Conservation (phyloP, 306 rosid genomes). For the Cercis canadensis region DNA sequence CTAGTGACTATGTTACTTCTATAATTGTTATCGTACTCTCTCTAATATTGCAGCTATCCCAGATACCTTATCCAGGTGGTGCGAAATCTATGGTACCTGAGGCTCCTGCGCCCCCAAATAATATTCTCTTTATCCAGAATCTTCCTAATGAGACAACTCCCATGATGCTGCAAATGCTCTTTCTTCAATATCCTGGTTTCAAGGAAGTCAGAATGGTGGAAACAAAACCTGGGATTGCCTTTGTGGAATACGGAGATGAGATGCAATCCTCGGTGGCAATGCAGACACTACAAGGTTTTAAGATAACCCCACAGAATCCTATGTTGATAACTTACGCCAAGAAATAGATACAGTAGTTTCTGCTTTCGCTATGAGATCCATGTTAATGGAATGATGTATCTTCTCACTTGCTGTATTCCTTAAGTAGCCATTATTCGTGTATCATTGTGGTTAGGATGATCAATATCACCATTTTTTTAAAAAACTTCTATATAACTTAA, state of each 20-base stretch:
- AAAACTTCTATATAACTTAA: constrained; percentile 14
- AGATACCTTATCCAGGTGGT: constrained; percentile 90
- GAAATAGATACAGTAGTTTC: constrained; percentile 53
- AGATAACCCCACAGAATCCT: constrained; percentile 87
- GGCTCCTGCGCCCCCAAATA: constrained; percentile 99
- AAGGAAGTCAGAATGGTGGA: constrained; percentile 99
- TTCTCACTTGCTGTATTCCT: constrained; percentile 31
- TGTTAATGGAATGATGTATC: constrained; percentile 35
- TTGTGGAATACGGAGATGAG: constrained; percentile 91
- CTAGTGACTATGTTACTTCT: constrained; percentile 3
- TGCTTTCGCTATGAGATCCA: constrained; percentile 29
- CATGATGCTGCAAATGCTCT: constrained; percentile 98
- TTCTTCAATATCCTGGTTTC: constrained; percentile 87
- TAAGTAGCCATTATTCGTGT: constrained; percentile 25
- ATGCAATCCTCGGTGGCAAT: constrained; percentile 88
- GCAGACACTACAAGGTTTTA: constrained; percentile 94
- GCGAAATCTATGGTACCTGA: constrained; percentile 79
- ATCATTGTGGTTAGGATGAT: constrained; percentile 42
- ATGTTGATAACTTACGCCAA: constrained; percentile 97
- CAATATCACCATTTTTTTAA: constrained; percentile 21
- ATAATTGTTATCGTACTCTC: constrained; percentile 25
- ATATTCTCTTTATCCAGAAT: constrained; percentile 89
- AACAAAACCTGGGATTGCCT: constrained; percentile 96
- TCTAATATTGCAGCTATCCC: constrained; percentile 57
- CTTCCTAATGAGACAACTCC: constrained; percentile 92